Evolutionary conservation across 139 green algal species (phyloP).

Genomic region (Raphidocelis subcapitata): DNA sequence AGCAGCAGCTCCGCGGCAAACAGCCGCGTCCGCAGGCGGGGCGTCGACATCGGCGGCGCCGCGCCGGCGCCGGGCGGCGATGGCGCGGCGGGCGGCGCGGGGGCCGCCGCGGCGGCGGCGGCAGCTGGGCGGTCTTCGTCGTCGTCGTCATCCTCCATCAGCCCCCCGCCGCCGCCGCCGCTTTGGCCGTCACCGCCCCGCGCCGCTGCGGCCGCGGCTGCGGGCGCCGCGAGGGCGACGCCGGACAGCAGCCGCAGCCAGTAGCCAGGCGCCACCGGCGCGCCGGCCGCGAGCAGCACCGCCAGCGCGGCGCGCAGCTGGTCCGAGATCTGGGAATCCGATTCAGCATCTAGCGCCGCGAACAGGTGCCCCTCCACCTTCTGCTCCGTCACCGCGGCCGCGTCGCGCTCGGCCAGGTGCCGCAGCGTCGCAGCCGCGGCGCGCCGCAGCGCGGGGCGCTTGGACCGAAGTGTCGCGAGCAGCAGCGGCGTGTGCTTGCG

Average conservation of each 20-base stretch:
- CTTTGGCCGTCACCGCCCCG: slow-evolving; percentile 2
- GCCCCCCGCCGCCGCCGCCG: no score
- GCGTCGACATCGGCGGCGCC: slow-evolving; percentile 24
- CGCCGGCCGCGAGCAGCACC: slow-evolving; percentile 56
- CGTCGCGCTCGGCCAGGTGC: slow-evolving; percentile 84
- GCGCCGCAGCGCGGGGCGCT: slow-evolving; percentile 69
- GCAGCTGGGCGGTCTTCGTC: slow-evolving; percentile 23
- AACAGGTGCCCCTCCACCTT: slow-evolving; percentile 76
- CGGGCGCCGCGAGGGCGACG: slow-evolving; percentile 54
- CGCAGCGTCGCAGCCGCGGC: slow-evolving; percentile 85
- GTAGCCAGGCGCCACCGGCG: slow-evolving; percentile 37
- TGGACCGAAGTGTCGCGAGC: slow-evolving; percentile 51
- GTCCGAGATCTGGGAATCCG: slow-evolving; percentile 37
- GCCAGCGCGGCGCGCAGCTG: slow-evolving; percentile 60
- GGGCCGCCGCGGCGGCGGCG: not conserved
- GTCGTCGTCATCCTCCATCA: slow-evolving; percentile 41
- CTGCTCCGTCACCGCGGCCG: slow-evolving; percentile 41
- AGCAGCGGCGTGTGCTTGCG: slow-evolving; percentile 67
- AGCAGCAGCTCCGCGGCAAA: slow-evolving; percentile 75
- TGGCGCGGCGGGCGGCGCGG: slow-evolving; percentile 1
- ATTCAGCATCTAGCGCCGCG: slow-evolving; percentile 81
- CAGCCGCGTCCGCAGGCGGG: slow-evolving; percentile 75
- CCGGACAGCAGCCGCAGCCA: slow-evolving; percentile 63
- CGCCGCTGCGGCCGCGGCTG: not conserved
- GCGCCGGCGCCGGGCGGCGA: slow-evolving; percentile 1